Evolutionary conservation across 305 asterid species (phyloP).

Genomic region (Salvia sclarea): DNA sequence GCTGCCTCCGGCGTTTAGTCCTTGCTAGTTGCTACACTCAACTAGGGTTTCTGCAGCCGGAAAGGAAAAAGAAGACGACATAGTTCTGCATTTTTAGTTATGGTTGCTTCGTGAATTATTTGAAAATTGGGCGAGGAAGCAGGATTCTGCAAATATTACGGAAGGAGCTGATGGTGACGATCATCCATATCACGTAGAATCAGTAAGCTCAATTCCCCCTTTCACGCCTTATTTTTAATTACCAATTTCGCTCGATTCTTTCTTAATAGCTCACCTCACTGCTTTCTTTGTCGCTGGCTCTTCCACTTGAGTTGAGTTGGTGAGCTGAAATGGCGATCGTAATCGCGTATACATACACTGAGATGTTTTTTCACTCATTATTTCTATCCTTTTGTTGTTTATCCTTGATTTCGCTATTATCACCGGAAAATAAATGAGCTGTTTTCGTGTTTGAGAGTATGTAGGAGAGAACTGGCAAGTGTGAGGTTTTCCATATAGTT

Average conservation of each 20-base stretch:
- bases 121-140: neutral
- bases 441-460: neutral
- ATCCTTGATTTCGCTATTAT: neutral
- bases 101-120: neutral
- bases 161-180: neutral
- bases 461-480: neutral
- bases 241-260: neutral
- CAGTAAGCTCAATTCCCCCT: neutral
- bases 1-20: too few species aligned
- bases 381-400: neutral
- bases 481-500: neutral
- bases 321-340: neutral
- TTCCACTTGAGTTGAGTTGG: neutral
- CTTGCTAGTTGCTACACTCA: too few species aligned
- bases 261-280: neutral
- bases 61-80: neutral
- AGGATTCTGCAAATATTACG: neutral
- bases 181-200: neutral
- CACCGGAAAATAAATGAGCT: neutral
- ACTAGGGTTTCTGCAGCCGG: too few species aligned
- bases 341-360: neutral
- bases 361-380: neutral
- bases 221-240: neutral
- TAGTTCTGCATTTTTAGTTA: neutral
- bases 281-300: neutral